Evolutionary conservation across 225 moss, liverwort and hornwort genomes (phyloP), one percentile per base, ranked within the genome.

Genomic region (Physcomitrium patens): DNA sequence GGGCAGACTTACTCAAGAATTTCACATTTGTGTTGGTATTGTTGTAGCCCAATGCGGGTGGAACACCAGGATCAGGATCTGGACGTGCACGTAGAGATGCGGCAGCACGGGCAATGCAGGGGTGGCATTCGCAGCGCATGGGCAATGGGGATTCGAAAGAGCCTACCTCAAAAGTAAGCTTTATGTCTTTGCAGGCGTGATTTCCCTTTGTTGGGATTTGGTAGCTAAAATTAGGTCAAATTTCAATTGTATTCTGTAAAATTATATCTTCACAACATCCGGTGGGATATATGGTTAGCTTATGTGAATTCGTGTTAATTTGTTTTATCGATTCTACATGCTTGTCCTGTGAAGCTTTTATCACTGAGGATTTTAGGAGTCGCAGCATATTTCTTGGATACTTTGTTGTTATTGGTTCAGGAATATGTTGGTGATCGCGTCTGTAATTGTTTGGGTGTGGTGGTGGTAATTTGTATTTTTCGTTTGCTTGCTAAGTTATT

Each of bases 41-140:
- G 26, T 78, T 74, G 76, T 81, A 99, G 94, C 84, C 81, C 54
- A 86, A 80, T 80, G 75, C 75, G 22, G 89, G 87, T 58, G 90
- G 84, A 75, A 84, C 81, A 55, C 87, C 93, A 72, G 84, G 93
- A 49, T 90, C 93, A 78, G 93, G 93, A 67, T 91, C 93, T 73
- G 97, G 94, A 58, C 94, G 97, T 61, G 90, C 91, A 20, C 84
- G 97, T 76, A 87, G 97, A 84, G 97, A 99, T 85, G 92, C 97
- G 49, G 97, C 97, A 68, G 86, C 97, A 22, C 91, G 97, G 75
- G 97, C 97, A 70, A 99, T 99, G 97, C 94, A 99, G 76, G 97
- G 97, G 51, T 99, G 97, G 97, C 94, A 99, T 70, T 83, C 86
- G 18, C 94, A 93, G 71, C 89, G 94, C 78, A 85, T 86, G 77